These are phyloP conservation scores for Myochromella boudieri DNA, from an alignment of 768 basidiomycete species.

Conservation along the genomic window DNA sequence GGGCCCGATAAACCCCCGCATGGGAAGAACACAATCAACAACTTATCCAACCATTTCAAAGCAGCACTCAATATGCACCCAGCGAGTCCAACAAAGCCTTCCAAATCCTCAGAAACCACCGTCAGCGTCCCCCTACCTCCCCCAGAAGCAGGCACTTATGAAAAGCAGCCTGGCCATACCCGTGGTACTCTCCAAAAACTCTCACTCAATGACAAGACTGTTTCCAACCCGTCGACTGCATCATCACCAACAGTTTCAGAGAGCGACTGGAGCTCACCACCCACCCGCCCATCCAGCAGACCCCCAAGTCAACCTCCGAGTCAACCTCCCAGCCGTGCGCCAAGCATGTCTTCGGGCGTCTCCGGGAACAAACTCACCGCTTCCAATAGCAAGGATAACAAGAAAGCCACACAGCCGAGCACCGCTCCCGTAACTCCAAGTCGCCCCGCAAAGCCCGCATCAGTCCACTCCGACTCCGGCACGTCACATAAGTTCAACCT, in stretches of 20 bases:
- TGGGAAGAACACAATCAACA: conserved; percentile 20
- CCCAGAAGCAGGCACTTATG: conserved; percentile 45
- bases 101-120: conserved; percentile 4
- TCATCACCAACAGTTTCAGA: conserved; percentile 56
- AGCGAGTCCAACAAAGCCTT: conserved; percentile 14
- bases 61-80: conserved; percentile 23
- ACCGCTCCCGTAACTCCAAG: conserved; percentile 16
- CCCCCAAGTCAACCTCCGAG: conserved; percentile 62
- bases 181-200: conserved; percentile 44
- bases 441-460: conserved; percentile 33
- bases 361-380: conserved; percentile 34
- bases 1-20: conserved; percentile 61
- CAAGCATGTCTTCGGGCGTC: conserved; percentile 44
- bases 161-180: conserved; percentile 52
- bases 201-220: conserved; percentile 24
- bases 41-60: conserved; percentile 25
- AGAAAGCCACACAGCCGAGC: conserved; percentile 18
- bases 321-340: conserved; percentile 44
- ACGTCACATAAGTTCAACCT: conserved; percentile 77
- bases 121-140: conserved; percentile 48
- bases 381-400: conserved; percentile 15
- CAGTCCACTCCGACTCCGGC: conserved; percentile 55
- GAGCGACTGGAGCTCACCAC: conserved; percentile 61
- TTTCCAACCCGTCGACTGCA: conserved; percentile 33
- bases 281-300: conserved; percentile 48